Percentiles rank a stretch among this genome's conserved stretches.
Conservation (phyloP, 108 stramenopile species). For the Schizochytrium sp. region DNA sequence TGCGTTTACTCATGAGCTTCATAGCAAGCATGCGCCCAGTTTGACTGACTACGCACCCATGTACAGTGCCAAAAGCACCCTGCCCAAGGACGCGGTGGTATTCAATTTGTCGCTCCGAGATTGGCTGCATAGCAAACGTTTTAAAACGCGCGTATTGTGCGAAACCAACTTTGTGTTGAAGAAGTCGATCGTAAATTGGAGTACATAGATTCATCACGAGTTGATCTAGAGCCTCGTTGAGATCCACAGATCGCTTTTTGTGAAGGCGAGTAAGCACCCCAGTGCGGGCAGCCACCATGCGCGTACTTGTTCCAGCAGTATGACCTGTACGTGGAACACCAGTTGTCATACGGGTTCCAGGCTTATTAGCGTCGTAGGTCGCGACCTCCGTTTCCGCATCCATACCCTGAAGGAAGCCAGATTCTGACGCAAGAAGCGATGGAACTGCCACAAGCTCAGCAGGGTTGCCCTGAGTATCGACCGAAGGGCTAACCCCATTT, state of each 20-base stretch:
- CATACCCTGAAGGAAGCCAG: not conserved
- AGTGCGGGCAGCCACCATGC: not conserved
- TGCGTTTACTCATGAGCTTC: slow-evolving; percentile 70
- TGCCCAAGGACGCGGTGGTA: slow-evolving; percentile 61
- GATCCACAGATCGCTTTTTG: slow-evolving; percentile 32
- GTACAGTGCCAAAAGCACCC: slow-evolving; percentile 11
- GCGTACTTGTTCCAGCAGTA: not conserved
- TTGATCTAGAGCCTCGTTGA: slow-evolving; percentile 17
- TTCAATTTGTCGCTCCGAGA: slow-evolving; percentile 61
- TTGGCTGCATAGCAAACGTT: slow-evolving; percentile 60
- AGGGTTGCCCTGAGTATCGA: not conserved
- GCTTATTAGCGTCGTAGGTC: not conserved
- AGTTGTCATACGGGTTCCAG: not conserved
- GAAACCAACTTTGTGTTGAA: slow-evolving; percentile 17
- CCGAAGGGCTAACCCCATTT: too few relatives aligned
- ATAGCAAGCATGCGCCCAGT: slow-evolving; percentile 47
- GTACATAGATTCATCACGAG: not conserved
- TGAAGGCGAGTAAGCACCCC: not conserved
- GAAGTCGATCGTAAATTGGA: slow-evolving; percentile 36
- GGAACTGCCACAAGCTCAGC: not conserved
- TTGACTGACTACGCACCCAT: not conserved
- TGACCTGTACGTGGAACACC: too few relatives aligned
- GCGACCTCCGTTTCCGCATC: slow-evolving; percentile 25
- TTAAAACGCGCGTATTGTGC: slow-evolving; percentile 50
- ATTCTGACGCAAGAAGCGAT: not conserved